A percentile compares a stretch with the other conserved stretches of the same genome.
Conservation (phyloP, 2,329 filamentous ascomycete species). For the Arthrinium puccinioides region DNA sequence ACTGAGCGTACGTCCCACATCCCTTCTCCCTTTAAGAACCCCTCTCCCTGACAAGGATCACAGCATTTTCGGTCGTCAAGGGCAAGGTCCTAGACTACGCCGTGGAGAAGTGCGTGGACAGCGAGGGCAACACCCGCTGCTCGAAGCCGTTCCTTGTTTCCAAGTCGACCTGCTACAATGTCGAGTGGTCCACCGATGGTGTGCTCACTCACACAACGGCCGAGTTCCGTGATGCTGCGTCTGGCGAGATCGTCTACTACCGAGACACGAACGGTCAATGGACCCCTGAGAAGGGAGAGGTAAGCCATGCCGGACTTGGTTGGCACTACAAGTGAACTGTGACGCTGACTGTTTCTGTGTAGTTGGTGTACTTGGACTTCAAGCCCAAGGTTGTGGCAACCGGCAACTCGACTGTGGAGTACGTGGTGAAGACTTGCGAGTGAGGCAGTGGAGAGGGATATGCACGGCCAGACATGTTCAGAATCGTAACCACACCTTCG, state of each 20-base stretch:
- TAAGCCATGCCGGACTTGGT: slow-evolving; percentile 7
- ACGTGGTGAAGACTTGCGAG: slow-evolving; percentile 29
- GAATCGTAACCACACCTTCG: not conserved
- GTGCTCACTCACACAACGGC: slow-evolving; percentile 31
- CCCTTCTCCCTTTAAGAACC: not conserved
- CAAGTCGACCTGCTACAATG: slow-evolving; percentile 30
- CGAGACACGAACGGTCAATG: slow-evolving; percentile 37
- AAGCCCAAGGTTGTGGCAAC: slow-evolving; percentile 36
- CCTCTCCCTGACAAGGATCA: not conserved
- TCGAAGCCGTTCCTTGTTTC: slow-evolving; percentile 31
- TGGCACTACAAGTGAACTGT: not conserved
- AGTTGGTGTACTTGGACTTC: slow-evolving; percentile 36
- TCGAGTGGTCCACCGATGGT: slow-evolving; percentile 33
- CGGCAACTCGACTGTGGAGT: slow-evolving; percentile 36
- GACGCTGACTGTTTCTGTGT: too few species aligned
- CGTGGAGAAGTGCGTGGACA: slow-evolving; percentile 31
- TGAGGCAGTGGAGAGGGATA: slow-evolving; percentile 2
- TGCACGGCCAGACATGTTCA: not conserved
- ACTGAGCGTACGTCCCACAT: slow-evolving; percentile 12
- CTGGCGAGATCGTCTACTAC: slow-evolving; percentile 34
- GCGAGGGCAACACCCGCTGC: slow-evolving; percentile 29
- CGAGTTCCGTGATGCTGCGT: slow-evolving; percentile 28
- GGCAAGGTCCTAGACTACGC: slow-evolving; percentile 34
- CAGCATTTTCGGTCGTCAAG: slow-evolving; percentile 18
- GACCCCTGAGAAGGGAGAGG: slow-evolving; percentile 34